Evolutionary conservation across 2,329 filamentous ascomycete species (phyloP).

Genomic region (Apiospora marii): DNA sequence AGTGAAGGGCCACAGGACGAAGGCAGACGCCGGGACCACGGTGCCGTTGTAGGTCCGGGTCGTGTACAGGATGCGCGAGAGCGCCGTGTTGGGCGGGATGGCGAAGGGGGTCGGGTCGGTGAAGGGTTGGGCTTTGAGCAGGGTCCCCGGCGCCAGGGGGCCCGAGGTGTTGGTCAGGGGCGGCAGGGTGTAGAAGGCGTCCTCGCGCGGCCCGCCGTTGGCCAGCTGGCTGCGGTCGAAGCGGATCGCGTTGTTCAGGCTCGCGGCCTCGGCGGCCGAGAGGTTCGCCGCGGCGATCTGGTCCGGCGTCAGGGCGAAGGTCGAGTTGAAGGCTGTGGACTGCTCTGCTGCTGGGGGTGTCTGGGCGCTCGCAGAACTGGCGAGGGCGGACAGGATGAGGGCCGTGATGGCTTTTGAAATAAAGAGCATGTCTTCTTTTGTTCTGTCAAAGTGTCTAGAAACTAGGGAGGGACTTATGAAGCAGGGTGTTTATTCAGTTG

Average conservation of each 20-base stretch:
- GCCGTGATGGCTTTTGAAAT: not conserved
- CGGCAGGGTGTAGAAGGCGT: conserved; percentile 51
- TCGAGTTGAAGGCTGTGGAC: conserved; percentile 40
- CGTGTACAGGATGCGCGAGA: conserved; percentile 59
- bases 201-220: conserved; percentile 41
- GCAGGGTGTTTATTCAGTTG: not conserved
- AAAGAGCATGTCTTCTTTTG: not conserved
- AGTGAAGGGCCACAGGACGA: conserved; percentile 57
- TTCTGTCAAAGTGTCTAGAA: too few species aligned
- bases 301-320: conserved; percentile 36
- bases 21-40: conserved; percentile 55
- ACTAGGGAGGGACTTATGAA: not conserved
- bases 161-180: conserved; percentile 30
- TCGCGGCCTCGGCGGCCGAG: conserved; percentile 29
- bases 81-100: conserved; percentile 48
- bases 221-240: conserved; percentile 45
- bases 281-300: conserved; percentile 38
- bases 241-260: conserved; percentile 36
- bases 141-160: conserved; percentile 41
- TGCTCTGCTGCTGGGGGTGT: conserved; percentile 26
- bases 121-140: conserved; percentile 49
- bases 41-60: conserved; percentile 54
- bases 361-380: not conserved
- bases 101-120: conserved; percentile 49
- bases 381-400: too few species aligned